Evolutionary conservation across 768 basidiomycete species (phyloP), one percentile per base, ranked within the genome.

Genomic region (Mycena indigotica): DNA sequence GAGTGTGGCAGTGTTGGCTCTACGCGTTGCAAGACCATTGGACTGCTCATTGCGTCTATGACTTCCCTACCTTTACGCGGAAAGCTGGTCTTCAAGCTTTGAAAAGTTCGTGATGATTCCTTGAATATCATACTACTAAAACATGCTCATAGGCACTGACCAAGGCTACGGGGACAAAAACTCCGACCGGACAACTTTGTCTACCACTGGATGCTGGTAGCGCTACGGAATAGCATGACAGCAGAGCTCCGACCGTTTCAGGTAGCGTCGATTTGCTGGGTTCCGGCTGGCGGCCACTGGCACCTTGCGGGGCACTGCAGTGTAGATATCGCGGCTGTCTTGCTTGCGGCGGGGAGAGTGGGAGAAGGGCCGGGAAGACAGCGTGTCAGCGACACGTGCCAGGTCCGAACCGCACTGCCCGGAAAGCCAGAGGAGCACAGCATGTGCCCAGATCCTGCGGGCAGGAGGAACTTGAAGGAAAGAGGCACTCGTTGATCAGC

Each of bases 201-300:
- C 52, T 96, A 95, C 65, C 95, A 97, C n/a, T n/a, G n/a, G 68
- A 93, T 96, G 72, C 83, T 95, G 8, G 89, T 95, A 5, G 92
- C 95, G 1, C 86, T 95, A 71, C n/a, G 84, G 83, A 61, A 86
- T 81, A 0, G 88, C 90, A 0, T 73, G 96, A 17, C 69, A 73
- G 10, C 84, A 86, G 64, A 80, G 86, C n/a, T 84, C 81, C 28
- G 87, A 89, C 65, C 77, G 80, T 19, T 87, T 91, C 65, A 85
- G 86, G 0, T 73, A 81, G 44, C 80, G 91, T 0, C 84, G 94
- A 23, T 85, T 91, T 61, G 89, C 88, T 73, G 95, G 96, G 89
- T 81, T 96, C 24, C 84, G 91, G 52, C 94, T 91, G 72, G 83
- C 96, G 65, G 83, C 84, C 67, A 86, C 85, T 65, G 80, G 94